These are phyloP conservation scores for Populus alba DNA, from an alignment of 345 rosid genomes.

Conservation along the genomic window DNA sequence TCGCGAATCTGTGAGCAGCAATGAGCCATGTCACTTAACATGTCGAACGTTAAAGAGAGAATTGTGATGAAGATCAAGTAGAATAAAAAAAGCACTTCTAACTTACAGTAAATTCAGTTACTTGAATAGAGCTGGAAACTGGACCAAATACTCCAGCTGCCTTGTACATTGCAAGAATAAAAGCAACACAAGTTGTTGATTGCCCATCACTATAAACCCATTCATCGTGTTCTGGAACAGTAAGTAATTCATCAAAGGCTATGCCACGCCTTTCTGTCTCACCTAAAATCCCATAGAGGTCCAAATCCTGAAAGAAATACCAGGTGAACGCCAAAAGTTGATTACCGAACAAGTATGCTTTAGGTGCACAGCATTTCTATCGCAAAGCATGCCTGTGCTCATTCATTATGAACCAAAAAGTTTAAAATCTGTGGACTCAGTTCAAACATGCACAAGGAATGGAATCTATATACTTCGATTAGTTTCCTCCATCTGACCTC, in stretches of 20 bases:
- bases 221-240: conserved; percentile 87
- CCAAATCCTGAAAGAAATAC: conserved; percentile 54
- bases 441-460: too few relatives aligned
- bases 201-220: conserved; percentile 97
- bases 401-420: too few relatives aligned
- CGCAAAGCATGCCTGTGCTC: too few relatives aligned
- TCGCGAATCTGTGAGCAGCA: conserved; percentile 62
- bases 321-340: background rate
- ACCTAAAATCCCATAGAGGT: conserved; percentile 64
- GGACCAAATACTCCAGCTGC: conserved; percentile 84
- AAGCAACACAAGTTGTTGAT: conserved; percentile 91
- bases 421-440: too few relatives aligned
- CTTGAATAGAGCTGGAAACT: conserved; percentile 69
- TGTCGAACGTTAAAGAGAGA: background rate
- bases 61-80: background rate
- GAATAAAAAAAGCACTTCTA: background rate
- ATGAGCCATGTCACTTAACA: background rate
- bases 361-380: background rate
- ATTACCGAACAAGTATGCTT: background rate
- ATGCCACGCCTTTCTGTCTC: conserved; percentile 83
- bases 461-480: too few relatives aligned
- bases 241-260: conserved; percentile 76
- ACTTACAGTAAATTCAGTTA: conserved; percentile 92
- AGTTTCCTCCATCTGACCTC: background rate
- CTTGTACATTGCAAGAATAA: conserved; percentile 90